Evolutionary conservation across 345 rosid genomes (phyloP).

Genomic region (Camelina laxa): DNA sequence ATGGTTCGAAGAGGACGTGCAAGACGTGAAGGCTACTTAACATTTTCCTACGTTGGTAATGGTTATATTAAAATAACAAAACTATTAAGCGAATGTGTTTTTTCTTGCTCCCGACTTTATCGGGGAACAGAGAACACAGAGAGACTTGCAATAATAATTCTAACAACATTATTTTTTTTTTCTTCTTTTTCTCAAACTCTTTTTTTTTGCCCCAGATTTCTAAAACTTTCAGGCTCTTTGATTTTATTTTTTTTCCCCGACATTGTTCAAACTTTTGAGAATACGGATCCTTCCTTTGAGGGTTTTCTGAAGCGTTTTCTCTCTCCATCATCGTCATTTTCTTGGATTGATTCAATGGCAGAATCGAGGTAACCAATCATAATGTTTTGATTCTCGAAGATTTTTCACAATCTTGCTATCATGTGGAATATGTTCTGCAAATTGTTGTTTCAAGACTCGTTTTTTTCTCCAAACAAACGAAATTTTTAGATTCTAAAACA

Average conservation of each 20-base stretch:
- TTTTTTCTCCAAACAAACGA: neutral
- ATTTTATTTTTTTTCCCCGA: conserved; percentile 8
- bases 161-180: neutral
- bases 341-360: conserved; percentile 26
- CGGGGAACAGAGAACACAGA: conserved; percentile 50
- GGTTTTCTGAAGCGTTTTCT: conserved; percentile 19
- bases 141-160: conserved; percentile 34
- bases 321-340: conserved; percentile 7
- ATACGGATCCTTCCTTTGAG: conserved; percentile 21
- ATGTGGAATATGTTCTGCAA: neutral
- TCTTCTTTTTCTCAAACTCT: neutral
- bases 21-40: conserved; percentile 54
- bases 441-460: neutral
- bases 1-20: conserved; percentile 46
- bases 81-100: conserved; percentile 32
- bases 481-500: neutral
- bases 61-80: conserved; percentile 25
- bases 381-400: neutral
- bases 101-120: conserved; percentile 44
- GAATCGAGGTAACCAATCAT: conserved; percentile 35
- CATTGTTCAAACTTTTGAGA: conserved; percentile 13
- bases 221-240: conserved; percentile 9
- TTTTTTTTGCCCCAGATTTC: conserved; percentile 27
- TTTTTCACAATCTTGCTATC: neutral
- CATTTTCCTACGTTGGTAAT: conserved; percentile 32